phyloP scores from a whole-genome alignment of 331 rosid genomes.

The Quercus phellos region DNA sequence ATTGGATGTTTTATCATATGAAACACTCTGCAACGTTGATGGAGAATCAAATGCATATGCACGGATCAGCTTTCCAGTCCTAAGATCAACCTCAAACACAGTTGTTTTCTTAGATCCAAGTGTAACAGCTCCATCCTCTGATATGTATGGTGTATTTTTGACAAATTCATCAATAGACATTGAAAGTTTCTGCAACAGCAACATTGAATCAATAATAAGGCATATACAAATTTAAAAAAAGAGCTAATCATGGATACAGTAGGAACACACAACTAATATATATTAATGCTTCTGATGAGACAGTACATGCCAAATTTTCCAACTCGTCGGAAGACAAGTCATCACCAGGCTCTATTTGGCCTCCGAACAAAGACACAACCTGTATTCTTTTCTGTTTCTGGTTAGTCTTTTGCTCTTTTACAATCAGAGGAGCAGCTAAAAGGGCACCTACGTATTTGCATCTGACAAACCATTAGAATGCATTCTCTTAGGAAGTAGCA shows the following conservation, averaged over 20 bases:
- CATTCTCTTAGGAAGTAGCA: background rate
- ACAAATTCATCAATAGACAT: slow-evolving; percentile 52
- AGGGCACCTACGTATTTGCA: no score
- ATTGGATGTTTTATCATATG: background rate
- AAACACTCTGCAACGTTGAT: slow-evolving; percentile 28
- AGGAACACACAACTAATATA: background rate
- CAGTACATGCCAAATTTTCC: no score
- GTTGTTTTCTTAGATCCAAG: slow-evolving; percentile 62
- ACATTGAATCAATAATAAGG: background rate
- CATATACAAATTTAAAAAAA: background rate
- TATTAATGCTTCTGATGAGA: no score
- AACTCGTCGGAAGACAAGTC: no score
- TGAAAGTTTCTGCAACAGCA: slow-evolving; percentile 52
- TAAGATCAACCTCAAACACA: slow-evolving; percentile 61
- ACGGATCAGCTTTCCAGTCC: slow-evolving; percentile 51
- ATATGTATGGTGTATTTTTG: slow-evolving; percentile 41
- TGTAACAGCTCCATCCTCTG: slow-evolving; percentile 69
- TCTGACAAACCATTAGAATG: background rate
- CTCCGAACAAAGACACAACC: no score
- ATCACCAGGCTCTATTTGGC: no score
- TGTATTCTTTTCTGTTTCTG: no score
- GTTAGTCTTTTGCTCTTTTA: no score
- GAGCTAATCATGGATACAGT: background rate
- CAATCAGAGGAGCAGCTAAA: no score
- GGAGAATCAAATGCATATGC: slow-evolving; percentile 21